phyloP scores from a whole-genome alignment of 1,284 basidiomycete genomes.

The Anthracocystis setariae region DNA sequence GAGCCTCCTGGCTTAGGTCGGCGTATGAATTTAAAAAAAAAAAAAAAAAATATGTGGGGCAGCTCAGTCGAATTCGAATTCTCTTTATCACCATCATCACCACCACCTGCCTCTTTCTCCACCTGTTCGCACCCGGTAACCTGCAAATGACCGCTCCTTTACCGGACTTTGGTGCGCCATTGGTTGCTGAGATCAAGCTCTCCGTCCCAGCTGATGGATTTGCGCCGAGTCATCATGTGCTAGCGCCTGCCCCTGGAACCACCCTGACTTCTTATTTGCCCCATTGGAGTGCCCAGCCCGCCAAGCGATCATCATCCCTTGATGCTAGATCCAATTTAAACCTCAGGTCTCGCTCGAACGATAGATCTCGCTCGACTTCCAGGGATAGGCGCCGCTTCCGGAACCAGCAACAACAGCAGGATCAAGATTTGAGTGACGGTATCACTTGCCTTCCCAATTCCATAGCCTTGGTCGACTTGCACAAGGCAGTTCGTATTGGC shows the following conservation, averaged over 20 bases:
- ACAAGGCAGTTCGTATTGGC: conserved; percentile 39
- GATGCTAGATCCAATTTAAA: too few relatives aligned
- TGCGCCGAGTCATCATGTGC: conserved; percentile 42
- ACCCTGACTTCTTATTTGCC: conserved; percentile 46
- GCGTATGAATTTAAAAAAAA: too few relatives aligned
- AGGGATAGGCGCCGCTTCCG: too few relatives aligned
- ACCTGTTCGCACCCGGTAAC: background rate
- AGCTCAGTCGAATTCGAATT: too few relatives aligned
- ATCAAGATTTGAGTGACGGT: conserved; percentile 1
- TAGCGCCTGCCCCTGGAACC: conserved; percentile 45
- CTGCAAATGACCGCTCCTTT: background rate
- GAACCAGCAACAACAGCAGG: background rate
- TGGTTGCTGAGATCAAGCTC: conserved; percentile 21
- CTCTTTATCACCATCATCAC: background rate
- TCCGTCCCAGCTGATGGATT: conserved; percentile 17
- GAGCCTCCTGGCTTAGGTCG: too few relatives aligned
- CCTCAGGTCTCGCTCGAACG: too few relatives aligned
- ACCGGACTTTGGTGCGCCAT: background rate
- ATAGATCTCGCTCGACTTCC: too few relatives aligned
- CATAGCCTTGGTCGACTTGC: conserved; percentile 23
- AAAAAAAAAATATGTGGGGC: too few relatives aligned
- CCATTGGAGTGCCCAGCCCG: conserved; percentile 39
- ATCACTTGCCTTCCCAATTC: conserved; percentile 30
- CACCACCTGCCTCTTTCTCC: conserved; percentile 1
- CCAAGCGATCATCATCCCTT: background rate